A percentile compares a stretch with the other conserved stretches of the same genome.
phyloP scores from a whole-genome alignment of 306 rosid species.

The Dalbergia cultrata region DNA sequence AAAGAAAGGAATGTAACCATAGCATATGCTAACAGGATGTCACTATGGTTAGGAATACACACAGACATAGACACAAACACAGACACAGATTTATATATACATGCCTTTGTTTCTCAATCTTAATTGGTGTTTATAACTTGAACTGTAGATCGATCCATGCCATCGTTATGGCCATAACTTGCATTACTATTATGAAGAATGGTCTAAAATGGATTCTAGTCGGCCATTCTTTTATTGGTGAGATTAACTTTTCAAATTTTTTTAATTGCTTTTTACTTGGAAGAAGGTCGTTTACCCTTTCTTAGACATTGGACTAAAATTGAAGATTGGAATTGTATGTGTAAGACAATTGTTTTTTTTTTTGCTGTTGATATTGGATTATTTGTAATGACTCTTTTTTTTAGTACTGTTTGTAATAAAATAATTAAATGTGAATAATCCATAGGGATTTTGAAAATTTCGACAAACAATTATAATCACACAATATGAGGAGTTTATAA shows the following conservation, averaged over 20 bases:
- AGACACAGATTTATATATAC: too few relatives aligned
- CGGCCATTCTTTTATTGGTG: conserved; percentile 96
- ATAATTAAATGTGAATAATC: too few relatives aligned
- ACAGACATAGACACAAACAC: too few relatives aligned
- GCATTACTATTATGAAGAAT: conserved; percentile 77
- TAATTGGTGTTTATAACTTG: conserved; percentile 17
- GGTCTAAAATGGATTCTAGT: conserved; percentile 81
- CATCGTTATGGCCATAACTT: conserved; percentile 95
- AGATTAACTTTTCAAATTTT: conserved; percentile 11
- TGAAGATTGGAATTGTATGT: not conserved
- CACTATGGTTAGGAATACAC: not conserved
- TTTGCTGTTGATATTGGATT: conserved; percentile 7
- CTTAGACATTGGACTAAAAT: not conserved
- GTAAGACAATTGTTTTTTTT: not conserved
- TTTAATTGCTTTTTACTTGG: not conserved
- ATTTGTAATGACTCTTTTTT: conserved; percentile 5
- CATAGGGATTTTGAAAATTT: too few relatives aligned
- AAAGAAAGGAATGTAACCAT: conserved; percentile 6
- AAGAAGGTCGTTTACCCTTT: not conserved
- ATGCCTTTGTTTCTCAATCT: too few relatives aligned
- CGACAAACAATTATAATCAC: too few relatives aligned
- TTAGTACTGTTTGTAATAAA: too few relatives aligned
- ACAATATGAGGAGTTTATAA: too few relatives aligned
- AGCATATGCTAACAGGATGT: not conserved
- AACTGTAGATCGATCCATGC: conserved; percentile 88